Percentiles rank a stretch among this genome's conserved stretches.
These are phyloP conservation scores for Tulasnella sp. DNA, from an alignment of 768 basidiomycete species.

Conservation along the genomic window DNA sequence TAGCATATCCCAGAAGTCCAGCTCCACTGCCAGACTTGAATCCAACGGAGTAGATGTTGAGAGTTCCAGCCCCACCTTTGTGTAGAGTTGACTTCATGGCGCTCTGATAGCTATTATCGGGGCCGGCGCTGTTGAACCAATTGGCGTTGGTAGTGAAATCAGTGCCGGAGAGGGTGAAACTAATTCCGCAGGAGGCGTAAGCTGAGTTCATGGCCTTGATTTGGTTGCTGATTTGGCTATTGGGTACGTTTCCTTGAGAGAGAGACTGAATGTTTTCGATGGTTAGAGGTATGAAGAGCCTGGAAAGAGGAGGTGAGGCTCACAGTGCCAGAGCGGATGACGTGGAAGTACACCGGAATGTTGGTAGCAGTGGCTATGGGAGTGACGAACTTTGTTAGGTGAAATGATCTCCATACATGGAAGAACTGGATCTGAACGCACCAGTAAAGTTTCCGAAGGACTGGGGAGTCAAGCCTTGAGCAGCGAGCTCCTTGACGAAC, in stretches of 20 bases:
- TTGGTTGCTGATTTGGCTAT: constrained; percentile 30
- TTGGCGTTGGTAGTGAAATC: constrained; percentile 30
- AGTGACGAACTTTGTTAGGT: not conserved
- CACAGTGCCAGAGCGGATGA: constrained; percentile 12
- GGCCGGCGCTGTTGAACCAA: constrained; percentile 34
- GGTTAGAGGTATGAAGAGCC: not conserved
- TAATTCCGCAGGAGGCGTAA: constrained; percentile 30
- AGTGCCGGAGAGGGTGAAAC: constrained; percentile 29
- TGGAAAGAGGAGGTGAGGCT: not conserved
- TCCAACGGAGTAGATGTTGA: constrained; percentile 41
- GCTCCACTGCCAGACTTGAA: constrained; percentile 32
- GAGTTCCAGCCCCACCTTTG: constrained; percentile 31
- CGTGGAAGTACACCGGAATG: constrained; percentile 16
- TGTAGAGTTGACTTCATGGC: constrained; percentile 42
- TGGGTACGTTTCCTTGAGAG: not conserved
- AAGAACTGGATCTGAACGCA: not conserved
- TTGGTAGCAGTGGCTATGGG: not conserved
- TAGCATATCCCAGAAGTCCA: constrained; percentile 39
- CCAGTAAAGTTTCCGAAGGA: not conserved
- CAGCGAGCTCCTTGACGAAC: not conserved
- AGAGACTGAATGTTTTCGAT: not conserved
- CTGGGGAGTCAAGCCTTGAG: not conserved
- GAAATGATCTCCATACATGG: too few relatives aligned
- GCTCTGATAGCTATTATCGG: constrained; percentile 34
- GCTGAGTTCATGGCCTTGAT: constrained; percentile 30